A percentile compares a stretch with the other conserved stretches of the same genome.
phyloP scores from a whole-genome alignment of 345 rosid genomes.

The Citrus maxima region DNA sequence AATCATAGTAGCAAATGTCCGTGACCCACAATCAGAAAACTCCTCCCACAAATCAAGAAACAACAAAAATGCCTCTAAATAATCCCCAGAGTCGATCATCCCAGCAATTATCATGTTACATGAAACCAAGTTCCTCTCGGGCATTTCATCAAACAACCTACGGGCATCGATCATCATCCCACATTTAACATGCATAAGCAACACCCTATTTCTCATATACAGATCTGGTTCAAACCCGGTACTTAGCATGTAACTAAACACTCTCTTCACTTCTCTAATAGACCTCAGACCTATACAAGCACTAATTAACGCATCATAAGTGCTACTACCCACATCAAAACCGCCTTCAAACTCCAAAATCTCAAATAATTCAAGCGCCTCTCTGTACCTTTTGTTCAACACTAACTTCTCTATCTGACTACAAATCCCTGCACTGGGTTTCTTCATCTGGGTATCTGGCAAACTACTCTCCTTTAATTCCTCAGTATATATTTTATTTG shows the following conservation, averaged over 20 bases:
- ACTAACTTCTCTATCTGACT: slow-evolving; percentile 77
- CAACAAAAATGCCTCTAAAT: slow-evolving; percentile 57
- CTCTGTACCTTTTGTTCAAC: slow-evolving; percentile 44
- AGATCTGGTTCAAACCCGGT: slow-evolving; percentile 54
- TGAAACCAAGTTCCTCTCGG: slow-evolving; percentile 58
- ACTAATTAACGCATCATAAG: slow-evolving; percentile 70
- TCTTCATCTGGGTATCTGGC: slow-evolving; percentile 30
- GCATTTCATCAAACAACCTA: slow-evolving; percentile 69
- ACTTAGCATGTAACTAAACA: slow-evolving; percentile 47
- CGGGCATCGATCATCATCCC: slow-evolving; percentile 78
- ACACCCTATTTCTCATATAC: slow-evolving; percentile 66
- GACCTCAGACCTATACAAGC: slow-evolving; percentile 78
- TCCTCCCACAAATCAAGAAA: slow-evolving; percentile 79
- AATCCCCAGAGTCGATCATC: slow-evolving; percentile 56
- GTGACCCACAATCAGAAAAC: slow-evolving; percentile 52
- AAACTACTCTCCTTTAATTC: slow-evolving; percentile 19
- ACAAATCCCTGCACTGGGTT: slow-evolving; percentile 49
- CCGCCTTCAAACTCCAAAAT: slow-evolving; percentile 55
- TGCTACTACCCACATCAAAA: slow-evolving; percentile 43
- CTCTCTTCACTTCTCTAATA: slow-evolving; percentile 63
- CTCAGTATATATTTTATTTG: slow-evolving; percentile 24
- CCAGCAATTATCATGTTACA: slow-evolving; percentile 64
- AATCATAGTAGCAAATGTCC: slow-evolving; percentile 54
- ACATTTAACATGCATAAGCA: slow-evolving; percentile 66
- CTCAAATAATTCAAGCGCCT: slow-evolving; percentile 89